Base-by-base conservation (phyloP, 768 basidiomycete genomes). In the Rhodosporidiobolus odoratus region DNA sequence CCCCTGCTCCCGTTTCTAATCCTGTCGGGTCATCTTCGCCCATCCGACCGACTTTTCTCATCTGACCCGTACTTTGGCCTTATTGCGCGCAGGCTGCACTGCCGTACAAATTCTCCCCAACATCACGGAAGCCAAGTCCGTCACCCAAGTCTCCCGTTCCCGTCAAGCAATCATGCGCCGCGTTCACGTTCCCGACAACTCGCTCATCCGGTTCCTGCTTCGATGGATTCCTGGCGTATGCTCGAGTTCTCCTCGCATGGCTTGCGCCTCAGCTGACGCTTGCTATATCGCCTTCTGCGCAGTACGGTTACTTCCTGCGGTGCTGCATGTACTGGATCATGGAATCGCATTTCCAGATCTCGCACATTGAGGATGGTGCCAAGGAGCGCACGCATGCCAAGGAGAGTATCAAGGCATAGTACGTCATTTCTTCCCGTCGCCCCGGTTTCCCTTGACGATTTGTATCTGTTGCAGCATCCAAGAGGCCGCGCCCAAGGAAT, bases 21-120 rank as follows among this genome's bases (percentile, higher is more conserved):
- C 43, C 54, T 2, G 21, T 48, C 35, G 15, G 8, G 30, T 40
- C 13, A 10, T 40, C n/a, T 40, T 57, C 34, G n/a, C n/a, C n/a
- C n/a, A n/a, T n/a, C n/a, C n/a, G n/a, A n/a, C n/a, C n/a, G n/a
- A n/a, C n/a, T n/a, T n/a, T n/a, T n/a, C n/a, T n/a, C n/a, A n/a
- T n/a, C n/a, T n/a, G n/a, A n/a, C n/a, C n/a, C n/a, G n/a, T n/a
- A n/a, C n/a, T n/a, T n/a, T n/a, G n/a, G n/a, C n/a, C n/a, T n/a
- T n/a, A n/a, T n/a, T n/a, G n/a, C 54, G 3, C 7, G 41, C 63
- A 71, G 69, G 77, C 38, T 78, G 77, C 68, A 60, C 68, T 7
- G 77, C 75, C 0, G 60, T 63, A 19, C 76, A 78, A 53, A 58
- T 75, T 21, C 60, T 77, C 2, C 76, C 76, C 45, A 68, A 63